Evolutionary conservation across 495 filamentous ascomycete genomes (phyloP), one percentile per base, ranked within the genome.

Genomic region (Trichoderma gamsii): DNA sequence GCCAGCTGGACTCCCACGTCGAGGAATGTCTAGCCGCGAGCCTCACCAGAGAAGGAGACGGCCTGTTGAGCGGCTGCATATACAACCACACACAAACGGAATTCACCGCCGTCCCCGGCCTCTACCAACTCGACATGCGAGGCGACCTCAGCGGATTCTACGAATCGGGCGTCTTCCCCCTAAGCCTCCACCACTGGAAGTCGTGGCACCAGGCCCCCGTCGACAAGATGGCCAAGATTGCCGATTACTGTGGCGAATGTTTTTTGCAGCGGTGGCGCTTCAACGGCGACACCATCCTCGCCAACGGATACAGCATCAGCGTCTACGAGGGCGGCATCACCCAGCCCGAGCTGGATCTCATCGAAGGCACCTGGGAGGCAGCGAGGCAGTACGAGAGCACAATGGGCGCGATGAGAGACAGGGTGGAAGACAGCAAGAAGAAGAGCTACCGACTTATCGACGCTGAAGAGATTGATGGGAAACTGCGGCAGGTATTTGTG

Each of bases 151-250:
- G 86, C 21, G 87, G 88, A 63, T 81, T 89, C 35, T 89, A 84
- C 72, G 88, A 90, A 74, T 83, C 82, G 29, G 87, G 86, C 18
- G 77, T 79, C 65, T 77, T 76, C 70, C 83, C 85, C 1, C 74
- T 88, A 35, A 86, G 83, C 65, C 76, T 90, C 64, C 88, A 90
- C 73, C 87, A 90, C 76, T 89, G 86, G 86, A 88, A 87, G 74
- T 83, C 80, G 29, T 79, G 81, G 75, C 78, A 77, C 66, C 65
- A 67, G 7, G 75, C 73, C 29, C 85, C 87, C 41, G 77, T 89
- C 6, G 81, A 84, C 65, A 80, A 83, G 71, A 89, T 89, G 86
- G 83, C 83, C 59, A 78, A 80, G 29, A 82, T 86, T 13, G 72
- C 82, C 11, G 78, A 79, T 25, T 77, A 86, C 3, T 88, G 87